Conservation (phyloP, 1,284 basidiomycete genomes). For the Trametes versicolor region DNA sequence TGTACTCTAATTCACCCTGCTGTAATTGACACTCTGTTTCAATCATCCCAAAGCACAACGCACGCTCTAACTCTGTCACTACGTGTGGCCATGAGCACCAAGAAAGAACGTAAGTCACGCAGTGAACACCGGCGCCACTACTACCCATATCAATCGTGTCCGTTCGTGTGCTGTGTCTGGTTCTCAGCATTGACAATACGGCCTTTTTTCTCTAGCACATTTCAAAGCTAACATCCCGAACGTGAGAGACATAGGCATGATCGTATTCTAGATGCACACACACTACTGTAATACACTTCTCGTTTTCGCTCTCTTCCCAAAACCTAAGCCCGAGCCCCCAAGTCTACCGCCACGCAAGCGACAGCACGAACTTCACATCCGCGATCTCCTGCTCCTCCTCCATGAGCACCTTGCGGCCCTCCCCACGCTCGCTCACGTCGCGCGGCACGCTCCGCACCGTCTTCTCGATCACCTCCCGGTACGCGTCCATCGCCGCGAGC, state of each 20-base stretch:
- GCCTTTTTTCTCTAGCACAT: too few species aligned
- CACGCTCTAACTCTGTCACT: conserved; percentile 40
- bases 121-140: too few species aligned
- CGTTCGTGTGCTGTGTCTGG: too few species aligned
- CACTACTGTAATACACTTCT: conserved; percentile 48
- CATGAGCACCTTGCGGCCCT: conserved; percentile 63
- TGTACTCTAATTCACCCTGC: conserved; percentile 43
- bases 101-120: too few species aligned
- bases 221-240: not conserved
- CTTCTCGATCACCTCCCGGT: conserved; percentile 80
- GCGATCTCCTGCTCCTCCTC: conserved; percentile 92
- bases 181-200: too few species aligned
- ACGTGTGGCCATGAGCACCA: conserved; percentile 47
- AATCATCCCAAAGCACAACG: conserved; percentile 13
- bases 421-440: conserved; percentile 64
- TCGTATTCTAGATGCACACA: conserved; percentile 43
- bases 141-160: too few species aligned
- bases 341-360: conserved; percentile 59
- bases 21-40: conserved; percentile 46
- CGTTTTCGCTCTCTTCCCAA: conserved; percentile 27
- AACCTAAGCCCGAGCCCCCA: not conserved
- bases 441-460: conserved; percentile 81
- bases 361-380: conserved; percentile 83
- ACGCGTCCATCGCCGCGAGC: conserved; percentile 73
- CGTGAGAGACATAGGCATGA: not conserved